Evolutionary conservation across 1,284 basidiomycete species (phyloP), one percentile per base, ranked within the genome.

Genomic region (Polyporus tsugae): DNA sequence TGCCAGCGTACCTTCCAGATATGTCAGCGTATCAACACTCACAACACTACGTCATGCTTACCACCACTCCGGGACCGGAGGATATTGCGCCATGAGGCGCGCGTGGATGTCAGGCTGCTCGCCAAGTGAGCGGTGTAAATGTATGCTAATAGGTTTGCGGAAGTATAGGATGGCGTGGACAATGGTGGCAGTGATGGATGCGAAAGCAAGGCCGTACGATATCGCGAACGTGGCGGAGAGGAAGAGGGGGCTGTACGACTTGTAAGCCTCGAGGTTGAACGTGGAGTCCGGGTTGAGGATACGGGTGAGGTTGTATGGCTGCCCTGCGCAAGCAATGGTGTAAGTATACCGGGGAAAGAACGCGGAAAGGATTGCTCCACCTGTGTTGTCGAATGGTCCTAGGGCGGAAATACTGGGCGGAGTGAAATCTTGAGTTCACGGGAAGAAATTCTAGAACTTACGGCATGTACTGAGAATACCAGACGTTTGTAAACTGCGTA

Each of bases 31-130:
- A 19, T 17, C 49, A 33, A 19, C 9, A 46, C 17, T 38, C 17
- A 25, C 39, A 22, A 41, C 11, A 41, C n/a, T 15, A 39, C 2
- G 36, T 25, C 22, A 57, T 10, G 75, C 70, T 63, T 77, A 81
- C 80, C 80, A 82, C 80, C 80, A 80, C 59, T 78, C 77, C 9
- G 79, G 79, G 2, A 81, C 79, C 78, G 92, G 89, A 0, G 85
- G 86, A 79, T 97, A 97, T 49, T 83, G 82, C 10, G 87, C 82
- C 95, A 97, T 97, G 41, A 96, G 84, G 59, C 85, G 83, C 9
- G 89, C 89, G 78, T 97, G 95, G n/a, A 97, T 87, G 77, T 97
- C 95, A 6, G 93, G 91, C 72, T 92, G 90, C 75, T 95, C 93
- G 35, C 85, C 81, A 61, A 90, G 78, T 41, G 88, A 86, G 36